Evolutionary conservation across 1,284 basidiomycete species (phyloP), one percentile per base, ranked within the genome.

Genomic region (Cystobasidium pallidum): DNA sequence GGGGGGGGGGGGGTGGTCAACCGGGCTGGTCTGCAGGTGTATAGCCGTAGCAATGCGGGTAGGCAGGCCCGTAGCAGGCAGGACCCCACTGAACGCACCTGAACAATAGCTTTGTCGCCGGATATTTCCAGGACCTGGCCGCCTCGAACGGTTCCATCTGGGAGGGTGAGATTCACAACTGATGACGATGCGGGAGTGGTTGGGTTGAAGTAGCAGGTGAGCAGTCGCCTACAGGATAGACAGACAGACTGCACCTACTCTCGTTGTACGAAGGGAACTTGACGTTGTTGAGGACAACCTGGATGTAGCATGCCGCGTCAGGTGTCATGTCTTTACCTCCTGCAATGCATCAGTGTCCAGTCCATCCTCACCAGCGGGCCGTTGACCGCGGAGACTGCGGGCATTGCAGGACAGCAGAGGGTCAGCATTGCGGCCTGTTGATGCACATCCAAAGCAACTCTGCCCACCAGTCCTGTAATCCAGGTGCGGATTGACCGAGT

Each of bases 211-310:
- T n/a, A n/a, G n/a, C n/a, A n/a, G n/a, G n/a, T n/a, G n/a, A n/a
- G n/a, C n/a, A n/a, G n/a, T n/a, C n/a, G n/a, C n/a, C n/a, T n/a
- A n/a, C n/a, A n/a, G n/a, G n/a, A n/a, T n/a, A n/a, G n/a, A n/a
- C n/a, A n/a, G n/a, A n/a, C n/a, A n/a, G n/a, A n/a, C n/a, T n/a
- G n/a, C n/a, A n/a, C 19, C 10, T 24, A 36, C 43, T 99, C 85
- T 99, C 96, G 82, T 99, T 99, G 86, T 97, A 99, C n/a, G 94
- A 94, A 3, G 95, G 91, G 83, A 99, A 99, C 91, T 98, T 98
- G 86, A 99, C 96, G 81, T 99, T 97, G 84, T 99, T 96, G 75
- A 99, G 85, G 19, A 99, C 89, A 73, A 99, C 96, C 66, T 99
- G 86, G 81, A 61, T 72, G 75, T 58, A 32, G n/a, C 34, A 17